Conservation (phyloP, 495 filamentous ascomycete genomes). For the Astrothelium macrocarpum region DNA sequence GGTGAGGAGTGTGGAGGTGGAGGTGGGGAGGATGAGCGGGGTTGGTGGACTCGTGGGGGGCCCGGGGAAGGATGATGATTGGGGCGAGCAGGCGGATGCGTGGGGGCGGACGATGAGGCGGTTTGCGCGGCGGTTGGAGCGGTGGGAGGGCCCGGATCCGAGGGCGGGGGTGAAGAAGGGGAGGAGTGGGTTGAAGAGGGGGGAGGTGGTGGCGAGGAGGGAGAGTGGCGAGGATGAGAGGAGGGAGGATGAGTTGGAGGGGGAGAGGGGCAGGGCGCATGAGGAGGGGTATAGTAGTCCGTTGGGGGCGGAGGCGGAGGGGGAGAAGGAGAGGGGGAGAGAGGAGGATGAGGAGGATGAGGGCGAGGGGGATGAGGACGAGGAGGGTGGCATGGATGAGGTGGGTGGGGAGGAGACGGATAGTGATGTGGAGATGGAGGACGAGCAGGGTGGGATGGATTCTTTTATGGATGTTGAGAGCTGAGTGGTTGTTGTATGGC, state of each 20-base stretch:
- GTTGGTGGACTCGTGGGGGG: slow-evolving; percentile 13
- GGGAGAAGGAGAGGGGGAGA: slow-evolving; percentile 19
- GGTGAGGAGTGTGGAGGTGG: neutral
- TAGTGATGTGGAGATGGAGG: slow-evolving; percentile 14
- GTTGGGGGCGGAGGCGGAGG: slow-evolving; percentile 10
- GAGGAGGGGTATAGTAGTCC: slow-evolving; percentile 11
- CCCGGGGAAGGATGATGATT: slow-evolving; percentile 19
- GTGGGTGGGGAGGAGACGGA: slow-evolving; percentile 7
- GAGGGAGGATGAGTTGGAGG: slow-evolving; percentile 22
- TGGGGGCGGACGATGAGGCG: slow-evolving; percentile 20
- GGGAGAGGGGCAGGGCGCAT: slow-evolving; percentile 23
- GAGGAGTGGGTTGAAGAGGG: slow-evolving; percentile 5
- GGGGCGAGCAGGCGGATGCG: slow-evolving; percentile 28
- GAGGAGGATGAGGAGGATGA: slow-evolving; percentile 10
- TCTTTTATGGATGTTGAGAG: slow-evolving; percentile 14
- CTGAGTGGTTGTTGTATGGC: neutral
- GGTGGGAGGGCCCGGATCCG: slow-evolving; percentile 24
- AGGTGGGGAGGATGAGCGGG: neutral
- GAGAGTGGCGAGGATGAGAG: slow-evolving; percentile 20
- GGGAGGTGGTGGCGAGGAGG: slow-evolving; percentile 9
- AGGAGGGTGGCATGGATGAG: slow-evolving; percentile 6
- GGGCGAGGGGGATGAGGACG: no score
- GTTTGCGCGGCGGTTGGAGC: slow-evolving; percentile 22
- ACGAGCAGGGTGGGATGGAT: no score
- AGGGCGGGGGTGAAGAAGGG: slow-evolving; percentile 8